phyloP scores from a whole-genome alignment of 2,329 filamentous ascomycete species.

The Cercospora citrullina region DNA sequence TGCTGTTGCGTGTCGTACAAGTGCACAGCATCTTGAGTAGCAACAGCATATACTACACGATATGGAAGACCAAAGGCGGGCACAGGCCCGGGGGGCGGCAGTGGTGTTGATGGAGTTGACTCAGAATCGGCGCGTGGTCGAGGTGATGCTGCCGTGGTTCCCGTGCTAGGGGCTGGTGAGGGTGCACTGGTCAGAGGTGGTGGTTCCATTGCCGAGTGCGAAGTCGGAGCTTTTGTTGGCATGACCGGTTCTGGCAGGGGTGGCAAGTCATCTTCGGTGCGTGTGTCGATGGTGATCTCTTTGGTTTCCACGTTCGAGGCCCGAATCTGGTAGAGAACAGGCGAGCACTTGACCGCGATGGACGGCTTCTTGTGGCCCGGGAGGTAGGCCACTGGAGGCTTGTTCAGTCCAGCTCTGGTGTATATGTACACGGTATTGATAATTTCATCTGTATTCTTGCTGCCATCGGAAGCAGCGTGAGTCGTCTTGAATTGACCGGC shows the following conservation, averaged over 20 bases:
- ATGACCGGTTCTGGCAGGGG: conserved; percentile 79
- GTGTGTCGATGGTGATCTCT: conserved; percentile 93
- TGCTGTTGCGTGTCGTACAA: conserved; percentile 97
- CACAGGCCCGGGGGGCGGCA: conserved; percentile 47
- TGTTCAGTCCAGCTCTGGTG: conserved; percentile 92
- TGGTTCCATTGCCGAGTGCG: conserved; percentile 75
- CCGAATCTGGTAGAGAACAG: conserved; percentile 80
- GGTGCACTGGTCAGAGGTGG: conserved; percentile 64
- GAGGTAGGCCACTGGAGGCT: conserved; percentile 89
- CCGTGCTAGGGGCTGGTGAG: conserved; percentile 50
- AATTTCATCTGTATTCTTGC: conserved; percentile 79
- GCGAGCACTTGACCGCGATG: conserved; percentile 91
- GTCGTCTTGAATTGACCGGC: conserved; percentile 92
- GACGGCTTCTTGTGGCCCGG: conserved; percentile 98
- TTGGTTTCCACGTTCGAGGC: conserved; percentile 67
- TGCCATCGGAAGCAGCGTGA: conserved; percentile 64
- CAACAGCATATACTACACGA: conserved; percentile 93
- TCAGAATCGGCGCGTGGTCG: conserved; percentile 52
- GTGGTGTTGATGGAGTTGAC: conserved; percentile 55
- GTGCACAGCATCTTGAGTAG: conserved; percentile 91
- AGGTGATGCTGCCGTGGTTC: conserved; percentile 55
- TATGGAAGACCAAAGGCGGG: conserved; percentile 84
- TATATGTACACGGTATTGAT: conserved; percentile 99
- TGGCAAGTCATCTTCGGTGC: conserved; percentile 77
- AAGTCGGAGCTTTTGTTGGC: conserved; percentile 56